These are phyloP conservation scores for Gossypium davidsonii DNA, from an alignment of 441 rosid species.

Conservation along the genomic window DNA sequence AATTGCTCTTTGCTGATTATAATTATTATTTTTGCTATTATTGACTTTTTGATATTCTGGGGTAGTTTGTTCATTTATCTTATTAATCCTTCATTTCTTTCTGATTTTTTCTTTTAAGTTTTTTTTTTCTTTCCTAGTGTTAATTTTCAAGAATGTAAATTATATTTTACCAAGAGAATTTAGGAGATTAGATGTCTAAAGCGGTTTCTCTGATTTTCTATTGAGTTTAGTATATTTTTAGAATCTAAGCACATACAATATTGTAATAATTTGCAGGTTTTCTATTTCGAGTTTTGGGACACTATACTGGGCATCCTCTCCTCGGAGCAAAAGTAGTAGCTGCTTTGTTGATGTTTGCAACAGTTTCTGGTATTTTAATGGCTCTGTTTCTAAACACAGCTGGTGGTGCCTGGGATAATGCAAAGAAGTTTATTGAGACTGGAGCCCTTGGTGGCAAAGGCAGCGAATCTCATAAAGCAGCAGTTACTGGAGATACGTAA, in stretches of 20 bases:
- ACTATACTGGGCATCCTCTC: conserved; percentile 82
- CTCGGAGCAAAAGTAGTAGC: conserved; percentile 99
- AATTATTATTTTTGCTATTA: background rate
- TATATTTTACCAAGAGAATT: background rate
- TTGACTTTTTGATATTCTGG: background rate
- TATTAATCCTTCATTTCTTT: conserved; percentile 2
- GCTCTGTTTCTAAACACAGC: conserved; percentile 96
- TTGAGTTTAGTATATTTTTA: background rate
- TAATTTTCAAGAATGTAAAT: background rate
- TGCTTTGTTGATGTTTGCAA: conserved; percentile 88
- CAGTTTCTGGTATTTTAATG: conserved; percentile 94
- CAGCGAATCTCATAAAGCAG: conserved; percentile 94
- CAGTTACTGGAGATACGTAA: conserved; percentile 96
- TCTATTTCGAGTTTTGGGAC: conserved; percentile 75
- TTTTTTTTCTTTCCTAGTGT: background rate
- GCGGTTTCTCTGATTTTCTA: background rate
- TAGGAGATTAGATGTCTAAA: background rate
- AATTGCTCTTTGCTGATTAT: background rate
- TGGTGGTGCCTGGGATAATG: conserved; percentile 99
- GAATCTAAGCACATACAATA: background rate
- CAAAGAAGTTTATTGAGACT: conserved; percentile 89
- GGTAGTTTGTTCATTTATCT: background rate
- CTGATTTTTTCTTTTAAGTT: background rate
- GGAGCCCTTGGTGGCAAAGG: conserved; percentile 98
- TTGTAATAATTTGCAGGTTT: conserved; percentile 45